Base-by-base conservation (phyloP, 345 rosid species). In the Draba incana region DNA sequence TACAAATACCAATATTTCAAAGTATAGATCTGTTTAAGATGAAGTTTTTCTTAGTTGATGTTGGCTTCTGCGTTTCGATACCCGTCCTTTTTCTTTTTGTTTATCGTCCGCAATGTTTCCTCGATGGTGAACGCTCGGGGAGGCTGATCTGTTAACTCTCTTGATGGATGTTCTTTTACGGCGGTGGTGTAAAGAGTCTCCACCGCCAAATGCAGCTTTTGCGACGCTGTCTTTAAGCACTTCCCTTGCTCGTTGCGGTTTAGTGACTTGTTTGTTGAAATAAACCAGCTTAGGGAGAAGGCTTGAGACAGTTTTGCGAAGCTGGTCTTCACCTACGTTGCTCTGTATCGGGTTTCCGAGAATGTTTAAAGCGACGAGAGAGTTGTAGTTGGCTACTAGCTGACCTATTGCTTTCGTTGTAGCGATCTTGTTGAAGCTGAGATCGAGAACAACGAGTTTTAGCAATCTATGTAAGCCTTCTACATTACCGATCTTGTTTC, bases 351-450 rank as follows among this genome's bases (percentile, higher is more conserved):
- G 94, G 81, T 87, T 93, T 35, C 98, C 98, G 41, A 90, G 60
- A 13, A 93, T 83, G 74, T 88, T 93, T 33, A 93, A 54, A 58
- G 96, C 98, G 46, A 81, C 79, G 53, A 93, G 70, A 12, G 99
- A 78, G 76, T 83, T 81, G 86, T 88, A 93, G 81, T 88, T 88
- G 4, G 96, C 91, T 42, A 90, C 97, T 9, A 94, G 91, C 86
- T 91, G 99, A 4, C 96, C 95, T 8, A 94, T 79, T 24, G 90
- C 86, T 72, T 87, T 88, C 8, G 88, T 71, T 44, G 99, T 90
- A 5, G 95, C 83, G 64, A 94, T 87, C 91, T 87, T 94, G 85
- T 90, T 88, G 85, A 94, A 94, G 80, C 99, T 87, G 66, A 88
- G 76, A 81, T 94, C 99, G 5, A 94, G 63, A 59, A 88, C 90